Evolutionary conservation across 2,329 filamentous ascomycete genomes (phyloP), one percentile per base, ranked within the genome.

Genomic region (Pseudogymnoascus sp.): DNA sequence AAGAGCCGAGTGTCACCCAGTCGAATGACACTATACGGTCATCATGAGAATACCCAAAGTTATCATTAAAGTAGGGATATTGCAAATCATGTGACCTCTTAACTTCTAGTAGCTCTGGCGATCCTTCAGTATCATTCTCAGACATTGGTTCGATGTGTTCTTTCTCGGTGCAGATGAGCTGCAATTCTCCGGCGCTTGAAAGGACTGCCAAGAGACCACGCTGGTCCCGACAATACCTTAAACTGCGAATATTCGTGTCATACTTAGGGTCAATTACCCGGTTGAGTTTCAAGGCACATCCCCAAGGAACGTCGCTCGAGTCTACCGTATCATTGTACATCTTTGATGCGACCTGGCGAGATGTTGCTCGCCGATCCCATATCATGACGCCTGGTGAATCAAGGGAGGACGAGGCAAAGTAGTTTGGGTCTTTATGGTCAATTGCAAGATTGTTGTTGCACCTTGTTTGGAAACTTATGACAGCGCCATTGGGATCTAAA

Each of bases 341-440:
- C 10, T 78, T 74, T 9, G 83, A 85, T 7, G 81, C 80, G 9
- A 80, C 73, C 1, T 79, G 74, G 9, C 82, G 80, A 17, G 77
- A 78, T 10, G 79, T 80, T n/a, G 81, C 82, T 44, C 90, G 85
- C 27, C 87, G 84, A 71, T 93, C 90, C 90, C 90, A 93, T 33
- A 93, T 81, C 72, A 88, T 86, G 60, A 93, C 80, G 6, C 85
- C 85, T 0, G 90, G 87, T 59, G 90, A 86, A 63, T 90, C 89
- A 10, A 90, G 77, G 2, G 88, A 87, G 12, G 89, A 91, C 1
- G 90, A 92, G 1, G 90, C 86, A 75, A 94, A 93, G 73, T 92
- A 93, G 68, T 94, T 92, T 66, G 88, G 85, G 68, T 95, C 89
- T 21, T 85, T 79, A 64, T 89, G 90, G 75, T 94, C 90, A 64